Base-by-base conservation (phyloP, 495 filamentous ascomycete species). In the Xylaria castorea region DNA sequence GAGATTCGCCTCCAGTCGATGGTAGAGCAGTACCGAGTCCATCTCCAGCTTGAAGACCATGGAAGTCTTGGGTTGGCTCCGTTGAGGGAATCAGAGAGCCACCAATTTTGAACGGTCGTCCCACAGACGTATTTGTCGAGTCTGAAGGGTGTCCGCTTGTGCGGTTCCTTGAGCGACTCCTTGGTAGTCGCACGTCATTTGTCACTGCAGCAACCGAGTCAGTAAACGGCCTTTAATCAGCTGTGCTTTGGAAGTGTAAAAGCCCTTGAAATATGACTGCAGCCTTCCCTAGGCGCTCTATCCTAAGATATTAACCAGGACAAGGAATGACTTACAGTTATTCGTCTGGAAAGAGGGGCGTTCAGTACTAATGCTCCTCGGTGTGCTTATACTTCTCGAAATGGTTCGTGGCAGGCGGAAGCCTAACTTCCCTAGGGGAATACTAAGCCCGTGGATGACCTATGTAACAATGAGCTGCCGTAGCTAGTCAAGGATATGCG, bases 371-470 rank as follows among this genome's bases (percentile, higher is more conserved):
- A 79, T 68, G 78, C 82, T 66, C 75, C 81, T 72, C 81, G 88
- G 32, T 87, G 82, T 46, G 80, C 70, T 77, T 14, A 74, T 60
- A n/a, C 73, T 88, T 30, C 84, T 84, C 38, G 93, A 95, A 70
- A 97, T 83, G 0, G 93, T 95, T 36, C 91, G 85, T 3, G 94
- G 94, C 1, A 96, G 83, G 69, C 92, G 89, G 76, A 94, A 91
- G 2, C 94, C 93, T 0, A 94, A 84, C 80, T 97, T 97, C 1
- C 92, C 93, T 5, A 97, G 75, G 0, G 94, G 94, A 27, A 97
- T 92, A 40, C 90, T 94, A 22, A 97, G 86, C 16, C 94, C 94
- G 74, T 97, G 94, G 18, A 97, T 92, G 71, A 96, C 84, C 93
- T 95, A 48, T 22, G 42, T 36, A 61, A 63, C 16, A 36, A 72